Percentiles rank a stretch among this genome's conserved stretches.
These are phyloP conservation scores for Fusarium musae DNA, from an alignment of 2,329 filamentous ascomycete genomes.

Conservation along the genomic window DNA sequence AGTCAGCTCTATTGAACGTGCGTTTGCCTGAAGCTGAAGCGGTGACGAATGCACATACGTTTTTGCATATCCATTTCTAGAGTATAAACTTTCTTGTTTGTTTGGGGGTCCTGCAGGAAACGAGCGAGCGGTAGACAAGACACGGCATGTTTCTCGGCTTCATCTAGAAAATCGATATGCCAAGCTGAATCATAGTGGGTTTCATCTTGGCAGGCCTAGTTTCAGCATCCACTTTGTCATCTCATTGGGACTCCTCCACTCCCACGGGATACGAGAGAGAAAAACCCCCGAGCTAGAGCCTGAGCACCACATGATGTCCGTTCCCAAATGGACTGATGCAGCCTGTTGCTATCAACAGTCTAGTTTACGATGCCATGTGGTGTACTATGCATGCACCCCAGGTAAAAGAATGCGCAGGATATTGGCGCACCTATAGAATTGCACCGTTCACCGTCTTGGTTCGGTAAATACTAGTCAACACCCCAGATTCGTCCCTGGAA, in stretches of 20 bases:
- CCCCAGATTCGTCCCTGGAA: conserved; percentile 9
- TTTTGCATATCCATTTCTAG: neutral
- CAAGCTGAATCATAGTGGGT: conserved; percentile 27
- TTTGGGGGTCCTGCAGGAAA: neutral
- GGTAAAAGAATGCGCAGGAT: neutral
- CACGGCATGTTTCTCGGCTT: conserved; percentile 22
- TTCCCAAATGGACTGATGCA: neutral
- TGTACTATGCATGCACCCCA: neutral
- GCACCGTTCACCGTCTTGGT: neutral
- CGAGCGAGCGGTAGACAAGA: neutral
- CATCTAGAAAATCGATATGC: neutral
- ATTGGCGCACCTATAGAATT: conserved; percentile 17
- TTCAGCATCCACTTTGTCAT: conserved; percentile 13
- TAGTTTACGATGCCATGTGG: neutral
- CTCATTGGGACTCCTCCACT: neutral
- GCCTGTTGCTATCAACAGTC: neutral
- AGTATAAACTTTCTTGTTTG: neutral
- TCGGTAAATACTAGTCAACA: neutral
- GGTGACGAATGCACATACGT: neutral
- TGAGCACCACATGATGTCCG: conserved; percentile 4
- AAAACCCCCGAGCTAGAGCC: neutral
- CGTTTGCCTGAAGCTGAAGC: neutral
- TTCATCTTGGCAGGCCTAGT: conserved; percentile 23
- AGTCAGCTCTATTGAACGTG: neutral
- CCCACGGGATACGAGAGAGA: neutral